A percentile compares a stretch with the other conserved stretches of the same genome.
These are phyloP conservation scores for Aspergillus steynii DNA, from an alignment of 495 filamentous ascomycete genomes.

Conservation along the genomic window DNA sequence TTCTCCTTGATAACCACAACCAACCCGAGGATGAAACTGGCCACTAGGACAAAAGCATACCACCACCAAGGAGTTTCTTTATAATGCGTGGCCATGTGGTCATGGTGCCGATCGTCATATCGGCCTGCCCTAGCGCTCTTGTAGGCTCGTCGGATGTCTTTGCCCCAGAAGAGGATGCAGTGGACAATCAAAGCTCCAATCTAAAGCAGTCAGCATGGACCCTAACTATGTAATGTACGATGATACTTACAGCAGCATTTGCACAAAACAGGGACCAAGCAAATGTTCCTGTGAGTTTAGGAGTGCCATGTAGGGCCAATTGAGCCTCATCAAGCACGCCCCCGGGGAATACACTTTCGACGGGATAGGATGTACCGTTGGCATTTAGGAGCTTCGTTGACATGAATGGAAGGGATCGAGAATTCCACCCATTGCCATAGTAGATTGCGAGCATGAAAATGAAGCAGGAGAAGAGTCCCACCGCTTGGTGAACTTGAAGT, in stretches of 20 bases:
- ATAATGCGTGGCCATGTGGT: slow-evolving; percentile 44
- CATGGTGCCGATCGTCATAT: slow-evolving; percentile 48
- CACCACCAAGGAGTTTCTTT: slow-evolving; percentile 57
- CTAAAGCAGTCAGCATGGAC: slow-evolving; percentile 13
- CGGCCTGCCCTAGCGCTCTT: slow-evolving; percentile 27
- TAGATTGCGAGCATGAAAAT: slow-evolving; percentile 40
- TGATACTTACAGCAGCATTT: slow-evolving; percentile 31
- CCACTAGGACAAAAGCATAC: slow-evolving; percentile 47
- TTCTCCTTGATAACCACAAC: slow-evolving; percentile 46
- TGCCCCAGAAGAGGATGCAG: slow-evolving; percentile 37
- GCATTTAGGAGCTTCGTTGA: slow-evolving; percentile 36
- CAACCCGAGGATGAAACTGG: slow-evolving; percentile 51
- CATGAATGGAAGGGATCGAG: slow-evolving; percentile 52
- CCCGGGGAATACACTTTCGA: slow-evolving; percentile 30
- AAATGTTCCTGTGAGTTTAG: slow-evolving; percentile 46
- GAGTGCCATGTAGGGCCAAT: slow-evolving; percentile 37
- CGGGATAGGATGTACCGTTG: slow-evolving; percentile 31
- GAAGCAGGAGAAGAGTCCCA: slow-evolving; percentile 47
- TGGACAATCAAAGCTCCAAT: slow-evolving; percentile 39
- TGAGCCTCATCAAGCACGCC: slow-evolving; percentile 36
- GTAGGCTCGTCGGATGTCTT: slow-evolving; percentile 31
- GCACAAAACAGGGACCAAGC: slow-evolving; percentile 34
- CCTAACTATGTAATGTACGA: not conserved
- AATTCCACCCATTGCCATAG: slow-evolving; percentile 54
- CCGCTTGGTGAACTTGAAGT: slow-evolving; percentile 40